Conservation (phyloP, 805 yeast species). For the Vanderwaltozyma verrucispora region DNA sequence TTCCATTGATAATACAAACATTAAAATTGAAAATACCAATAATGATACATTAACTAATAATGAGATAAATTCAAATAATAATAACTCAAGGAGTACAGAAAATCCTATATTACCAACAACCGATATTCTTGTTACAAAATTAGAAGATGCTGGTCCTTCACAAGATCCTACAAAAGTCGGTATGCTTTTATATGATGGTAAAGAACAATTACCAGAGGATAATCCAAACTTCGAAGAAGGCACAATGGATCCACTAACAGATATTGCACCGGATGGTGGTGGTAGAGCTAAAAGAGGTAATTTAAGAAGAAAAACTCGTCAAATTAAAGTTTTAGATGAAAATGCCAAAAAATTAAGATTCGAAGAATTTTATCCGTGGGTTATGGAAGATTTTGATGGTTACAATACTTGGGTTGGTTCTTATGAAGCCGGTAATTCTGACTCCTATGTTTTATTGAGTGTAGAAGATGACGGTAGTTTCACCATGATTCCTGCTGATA, state of each 20-base stretch:
- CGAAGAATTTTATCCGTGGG: slow-evolving; percentile 98
- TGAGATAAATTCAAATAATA: not conserved
- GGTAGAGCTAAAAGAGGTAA: slow-evolving; percentile 54
- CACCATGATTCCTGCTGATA: slow-evolving; percentile 90
- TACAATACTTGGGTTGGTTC: slow-evolving; percentile 90
- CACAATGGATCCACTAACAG: slow-evolving; percentile 36
- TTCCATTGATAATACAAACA: too few relatives aligned
- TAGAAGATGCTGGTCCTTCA: slow-evolving; percentile 31
- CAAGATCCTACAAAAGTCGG: slow-evolving; percentile 32
- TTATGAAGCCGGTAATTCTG: slow-evolving; percentile 83
- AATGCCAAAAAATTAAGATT: slow-evolving; percentile 74
- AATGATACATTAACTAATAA: too few relatives aligned
- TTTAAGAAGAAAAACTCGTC: slow-evolving; percentile 69
- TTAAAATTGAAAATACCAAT: too few relatives aligned
- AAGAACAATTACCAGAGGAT: slow-evolving; percentile 30
- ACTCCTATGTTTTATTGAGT: slow-evolving; percentile 74
- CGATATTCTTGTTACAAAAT: slow-evolving; percentile 18
- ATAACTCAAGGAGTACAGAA: not conserved
- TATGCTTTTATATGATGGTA: slow-evolving; percentile 32
- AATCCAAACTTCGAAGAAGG: slow-evolving; percentile 30
- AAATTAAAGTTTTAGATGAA: slow-evolving; percentile 72
- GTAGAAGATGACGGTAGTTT: slow-evolving; percentile 75
- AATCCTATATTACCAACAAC: not conserved
- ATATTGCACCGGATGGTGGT: slow-evolving; percentile 88
- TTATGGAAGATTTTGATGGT: slow-evolving; percentile 92